Conservation (phyloP, 192 early-diverging fungal genomes). For the Haplosporangium gracile region DNA sequence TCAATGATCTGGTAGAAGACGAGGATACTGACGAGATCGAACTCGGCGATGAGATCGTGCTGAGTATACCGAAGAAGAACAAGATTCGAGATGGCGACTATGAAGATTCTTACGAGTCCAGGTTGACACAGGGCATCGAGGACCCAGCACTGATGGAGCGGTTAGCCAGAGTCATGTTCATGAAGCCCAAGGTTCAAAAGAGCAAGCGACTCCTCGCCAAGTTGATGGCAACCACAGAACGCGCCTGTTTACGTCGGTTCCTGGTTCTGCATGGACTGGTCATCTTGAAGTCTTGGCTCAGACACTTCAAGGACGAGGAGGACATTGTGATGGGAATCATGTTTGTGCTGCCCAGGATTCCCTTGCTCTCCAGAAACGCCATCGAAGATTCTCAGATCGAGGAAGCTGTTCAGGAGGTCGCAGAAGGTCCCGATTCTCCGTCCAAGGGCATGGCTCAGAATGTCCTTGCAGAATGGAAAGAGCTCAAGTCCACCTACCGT, state of each 20-base stretch:
- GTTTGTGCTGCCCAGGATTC: conserved; percentile 79
- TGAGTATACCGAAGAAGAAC: conserved; percentile 64
- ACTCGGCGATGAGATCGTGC: conserved; percentile 67
- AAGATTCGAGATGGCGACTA: conserved; percentile 57
- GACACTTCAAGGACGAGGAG: conserved; percentile 70
- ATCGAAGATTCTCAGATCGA: conserved; percentile 85
- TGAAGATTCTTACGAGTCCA: conserved; percentile 55
- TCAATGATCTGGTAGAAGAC: conserved; percentile 65
- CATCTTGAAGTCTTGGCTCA: conserved; percentile 83
- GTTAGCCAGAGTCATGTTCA: conserved; percentile 62
- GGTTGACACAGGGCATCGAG: conserved; percentile 50
- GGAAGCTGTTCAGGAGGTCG: conserved; percentile 69
- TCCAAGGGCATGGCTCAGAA: conserved; percentile 63
- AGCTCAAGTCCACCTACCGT: conserved; percentile 65
- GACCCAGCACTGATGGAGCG: conserved; percentile 47
- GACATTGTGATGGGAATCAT: conserved; percentile 74
- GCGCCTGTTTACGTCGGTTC: conserved; percentile 68
- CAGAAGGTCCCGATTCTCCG: conserved; percentile 58
- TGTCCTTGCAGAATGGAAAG: conserved; percentile 64
- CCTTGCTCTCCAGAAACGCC: conserved; percentile 83
- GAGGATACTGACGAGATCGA: conserved; percentile 67
- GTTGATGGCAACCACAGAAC: conserved; percentile 68
- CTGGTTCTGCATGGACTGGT: conserved; percentile 78
- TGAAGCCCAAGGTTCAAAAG: conserved; percentile 82
- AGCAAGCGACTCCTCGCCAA: conserved; percentile 79